Conservation (phyloP, 257 asterid species). For the Solanum dulcamara region DNA sequence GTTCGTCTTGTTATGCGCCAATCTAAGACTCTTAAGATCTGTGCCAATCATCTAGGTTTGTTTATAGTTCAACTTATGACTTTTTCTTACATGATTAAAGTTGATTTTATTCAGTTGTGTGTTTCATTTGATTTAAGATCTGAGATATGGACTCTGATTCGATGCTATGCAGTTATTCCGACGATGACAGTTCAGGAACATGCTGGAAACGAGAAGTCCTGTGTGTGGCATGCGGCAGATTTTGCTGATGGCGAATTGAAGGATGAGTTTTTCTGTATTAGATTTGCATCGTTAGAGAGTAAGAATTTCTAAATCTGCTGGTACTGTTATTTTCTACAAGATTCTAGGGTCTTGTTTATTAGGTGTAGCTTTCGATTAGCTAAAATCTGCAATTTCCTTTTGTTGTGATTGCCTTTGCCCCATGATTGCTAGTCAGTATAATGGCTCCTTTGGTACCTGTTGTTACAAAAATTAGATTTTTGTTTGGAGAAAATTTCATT, state of each 20-base stretch:
- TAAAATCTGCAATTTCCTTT: background rate
- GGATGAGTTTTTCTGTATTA: slow-evolving; percentile 34
- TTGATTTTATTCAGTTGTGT: background rate
- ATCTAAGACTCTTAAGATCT: slow-evolving; percentile 44
- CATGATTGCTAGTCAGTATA: background rate
- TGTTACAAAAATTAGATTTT: background rate
- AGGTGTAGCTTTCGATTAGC: background rate
- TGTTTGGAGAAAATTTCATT: background rate
- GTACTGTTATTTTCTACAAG: background rate
- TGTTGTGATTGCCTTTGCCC: background rate
- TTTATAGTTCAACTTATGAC: background rate
- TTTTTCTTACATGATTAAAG: background rate
- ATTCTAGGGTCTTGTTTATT: background rate
- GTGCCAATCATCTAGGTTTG: slow-evolving; percentile 42
- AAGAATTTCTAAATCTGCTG: background rate
- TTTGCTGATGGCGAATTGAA: slow-evolving; percentile 43
- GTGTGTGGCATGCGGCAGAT: slow-evolving; percentile 46
- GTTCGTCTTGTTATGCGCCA: slow-evolving; percentile 45
- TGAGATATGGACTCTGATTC: background rate
- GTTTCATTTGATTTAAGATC: background rate
- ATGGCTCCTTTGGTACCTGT: background rate
- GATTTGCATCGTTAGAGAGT: slow-evolving; percentile 41
- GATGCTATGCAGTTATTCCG: slow-evolving; percentile 15
- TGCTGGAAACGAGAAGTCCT: slow-evolving; percentile 36
- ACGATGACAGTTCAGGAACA: slow-evolving; percentile 39